Conservation (phyloP, 192 early-diverging fungal species). For the Jimgerdemannia flammicorona region DNA sequence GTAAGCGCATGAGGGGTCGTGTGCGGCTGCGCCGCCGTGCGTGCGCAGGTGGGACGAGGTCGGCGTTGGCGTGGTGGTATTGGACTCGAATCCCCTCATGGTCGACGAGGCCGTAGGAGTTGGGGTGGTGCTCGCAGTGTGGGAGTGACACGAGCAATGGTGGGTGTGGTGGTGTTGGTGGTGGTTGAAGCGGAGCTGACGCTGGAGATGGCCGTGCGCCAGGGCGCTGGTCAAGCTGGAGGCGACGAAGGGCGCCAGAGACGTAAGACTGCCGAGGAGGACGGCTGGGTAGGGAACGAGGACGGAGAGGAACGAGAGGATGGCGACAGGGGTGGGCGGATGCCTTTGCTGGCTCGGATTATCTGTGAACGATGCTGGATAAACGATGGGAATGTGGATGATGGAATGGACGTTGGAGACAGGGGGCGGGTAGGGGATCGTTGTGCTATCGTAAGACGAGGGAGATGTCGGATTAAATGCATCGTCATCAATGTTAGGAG, state of each 20-base stretch:
- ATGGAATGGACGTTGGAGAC: constrained; percentile 41
- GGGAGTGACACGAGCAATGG: not conserved
- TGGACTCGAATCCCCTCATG: not conserved
- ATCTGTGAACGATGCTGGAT: constrained; percentile 16
- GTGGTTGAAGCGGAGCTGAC: constrained; percentile 10
- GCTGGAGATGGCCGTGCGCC: constrained; percentile 8
- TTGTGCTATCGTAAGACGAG: constrained; percentile 13
- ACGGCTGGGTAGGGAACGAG: constrained; percentile 47
- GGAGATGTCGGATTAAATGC: constrained; percentile 51
- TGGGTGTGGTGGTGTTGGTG: not conserved
- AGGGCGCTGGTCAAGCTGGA: constrained; percentile 29
- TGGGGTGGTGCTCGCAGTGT: not conserved
- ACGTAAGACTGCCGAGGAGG: constrained; percentile 29
- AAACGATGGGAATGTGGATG: constrained; percentile 49
- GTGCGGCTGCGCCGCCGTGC: not conserved
- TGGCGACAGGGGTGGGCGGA: constrained; percentile 39
- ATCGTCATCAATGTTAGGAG: constrained; percentile 49
- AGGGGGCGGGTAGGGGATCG: constrained; percentile 22
- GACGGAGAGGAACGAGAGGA: constrained; percentile 50
- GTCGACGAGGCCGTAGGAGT: not conserved
- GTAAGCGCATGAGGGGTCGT: not conserved
- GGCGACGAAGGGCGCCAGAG: constrained; percentile 44
- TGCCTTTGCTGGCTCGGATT: not conserved
- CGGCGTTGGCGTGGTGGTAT: not conserved
- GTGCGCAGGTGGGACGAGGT: not conserved